A percentile compares a stretch with the other conserved stretches of the same genome.
Conservation (phyloP, 2,329 filamentous ascomycete genomes). For the Cytospora chrysosperma region DNA sequence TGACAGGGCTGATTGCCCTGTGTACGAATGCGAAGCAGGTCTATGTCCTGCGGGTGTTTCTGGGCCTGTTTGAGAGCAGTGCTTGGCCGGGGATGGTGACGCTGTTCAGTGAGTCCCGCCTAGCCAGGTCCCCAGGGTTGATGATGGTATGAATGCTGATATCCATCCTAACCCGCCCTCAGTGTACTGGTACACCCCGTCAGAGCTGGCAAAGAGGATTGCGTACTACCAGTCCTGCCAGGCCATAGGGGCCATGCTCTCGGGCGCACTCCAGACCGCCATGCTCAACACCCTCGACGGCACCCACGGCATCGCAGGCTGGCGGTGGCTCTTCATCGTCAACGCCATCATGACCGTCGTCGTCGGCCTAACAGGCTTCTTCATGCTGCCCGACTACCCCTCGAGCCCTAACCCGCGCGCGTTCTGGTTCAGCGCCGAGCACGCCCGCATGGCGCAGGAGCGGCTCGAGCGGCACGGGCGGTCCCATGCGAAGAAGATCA, state of each 20-base stretch:
- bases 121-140: slow-evolving; percentile 15
- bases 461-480: slow-evolving; percentile 44
- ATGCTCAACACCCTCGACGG: slow-evolving; percentile 53
- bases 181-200: slow-evolving; percentile 44
- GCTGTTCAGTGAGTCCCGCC: slow-evolving; percentile 36
- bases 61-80: slow-evolving; percentile 39
- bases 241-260: slow-evolving; percentile 52
- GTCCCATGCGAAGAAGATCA: slow-evolving; percentile 45
- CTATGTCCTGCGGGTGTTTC: slow-evolving; percentile 40
- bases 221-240: slow-evolving; percentile 55
- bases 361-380: slow-evolving; percentile 49
- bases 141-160: slow-evolving; percentile 18
- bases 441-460: slow-evolving; percentile 43
- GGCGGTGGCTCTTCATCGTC: slow-evolving; percentile 56
- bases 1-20: slow-evolving; percentile 35
- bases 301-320: slow-evolving; percentile 46
- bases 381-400: slow-evolving; percentile 46
- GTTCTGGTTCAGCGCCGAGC: slow-evolving; percentile 45
- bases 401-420: slow-evolving; percentile 40
- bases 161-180: background rate
- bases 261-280: slow-evolving; percentile 53
- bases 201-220: slow-evolving; percentile 50
- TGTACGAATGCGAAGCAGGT: slow-evolving; percentile 36
- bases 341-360: slow-evolving; percentile 55
- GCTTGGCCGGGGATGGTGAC: slow-evolving; percentile 47